Evolutionary conservation across 169 alveolate species (phyloP).

Genomic region (Cryptosporidium meleagridis): DNA sequence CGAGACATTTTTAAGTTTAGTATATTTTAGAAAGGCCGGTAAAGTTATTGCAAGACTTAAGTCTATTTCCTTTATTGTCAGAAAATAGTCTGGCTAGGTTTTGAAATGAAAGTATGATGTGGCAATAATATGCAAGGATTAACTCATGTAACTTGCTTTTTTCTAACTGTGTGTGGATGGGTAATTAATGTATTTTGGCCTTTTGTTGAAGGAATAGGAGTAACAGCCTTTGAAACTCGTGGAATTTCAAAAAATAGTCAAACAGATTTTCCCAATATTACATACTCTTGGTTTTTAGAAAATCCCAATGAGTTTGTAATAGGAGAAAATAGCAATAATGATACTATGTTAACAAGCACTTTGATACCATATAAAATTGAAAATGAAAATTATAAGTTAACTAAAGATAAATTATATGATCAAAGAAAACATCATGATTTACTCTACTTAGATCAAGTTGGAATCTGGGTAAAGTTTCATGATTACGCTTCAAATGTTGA

Average conservation of each 20-base stretch:
- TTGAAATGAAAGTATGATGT: neutral
- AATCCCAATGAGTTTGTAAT: neutral
- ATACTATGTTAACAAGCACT: neutral
- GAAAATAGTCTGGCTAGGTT: neutral
- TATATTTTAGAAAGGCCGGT: neutral
- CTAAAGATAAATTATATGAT: no score
- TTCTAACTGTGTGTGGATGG: neutral
- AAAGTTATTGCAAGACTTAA: no score
- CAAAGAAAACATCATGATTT: neutral
- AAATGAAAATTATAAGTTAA: neutral
- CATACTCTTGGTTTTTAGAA: neutral
- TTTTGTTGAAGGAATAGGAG: neutral
- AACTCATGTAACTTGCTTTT: neutral
- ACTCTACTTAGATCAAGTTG: neutral
- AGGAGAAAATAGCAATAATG: neutral
- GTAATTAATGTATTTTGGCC: no score
- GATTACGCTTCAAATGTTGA: constrained; percentile 5
- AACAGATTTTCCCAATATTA: neutral
- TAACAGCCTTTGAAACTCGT: neutral
- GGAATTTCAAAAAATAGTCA: neutral
- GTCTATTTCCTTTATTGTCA: no score
- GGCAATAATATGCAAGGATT: neutral
- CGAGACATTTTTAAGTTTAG: constrained; percentile 26
- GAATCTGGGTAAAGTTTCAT: neutral
- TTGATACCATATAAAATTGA: neutral